These are phyloP conservation scores for Rhamnella rubrinervis DNA, from an alignment of 331 rosid species.

Conservation along the genomic window DNA sequence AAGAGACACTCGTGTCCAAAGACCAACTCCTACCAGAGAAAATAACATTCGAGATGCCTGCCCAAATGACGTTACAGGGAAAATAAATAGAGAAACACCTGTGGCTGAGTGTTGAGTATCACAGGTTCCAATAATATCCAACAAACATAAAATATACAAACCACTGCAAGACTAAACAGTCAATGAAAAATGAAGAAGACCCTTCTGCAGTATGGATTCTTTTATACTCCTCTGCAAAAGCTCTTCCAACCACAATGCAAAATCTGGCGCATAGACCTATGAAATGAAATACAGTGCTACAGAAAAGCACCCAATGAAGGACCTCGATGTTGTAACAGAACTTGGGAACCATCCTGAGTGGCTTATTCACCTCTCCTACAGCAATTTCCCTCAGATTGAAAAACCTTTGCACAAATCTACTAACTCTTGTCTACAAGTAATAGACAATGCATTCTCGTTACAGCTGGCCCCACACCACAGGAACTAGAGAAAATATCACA, in stretches of 20 bases:
- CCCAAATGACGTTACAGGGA: constrained; percentile 19
- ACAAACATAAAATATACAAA: constrained; percentile 35
- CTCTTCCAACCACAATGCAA: constrained; percentile 21
- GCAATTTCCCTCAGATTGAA: constrained; percentile 25
- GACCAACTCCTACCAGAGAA: constrained; percentile 17
- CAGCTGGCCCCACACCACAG: constrained; percentile 16
- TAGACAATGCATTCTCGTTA: constrained; percentile 16
- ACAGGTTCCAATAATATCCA: constrained; percentile 32
- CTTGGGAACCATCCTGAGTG: constrained; percentile 11
- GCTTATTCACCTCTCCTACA: constrained; percentile 8
- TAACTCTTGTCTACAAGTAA: constrained; percentile 15
- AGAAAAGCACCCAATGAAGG: constrained; percentile 7
- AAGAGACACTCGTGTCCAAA: neutral
- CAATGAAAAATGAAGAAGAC: constrained; percentile 21
- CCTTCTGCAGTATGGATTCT: constrained; percentile 18
- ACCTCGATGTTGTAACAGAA: constrained; percentile 7
- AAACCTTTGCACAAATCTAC: neutral
- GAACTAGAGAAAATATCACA: constrained; percentile 16
- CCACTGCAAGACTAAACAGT: constrained; percentile 30
- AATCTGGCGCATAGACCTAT: constrained; percentile 9
- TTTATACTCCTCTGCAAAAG: constrained; percentile 12
- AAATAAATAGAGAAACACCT: constrained; percentile 10
- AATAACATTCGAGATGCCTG: constrained; percentile 16
- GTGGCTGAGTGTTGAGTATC: constrained; percentile 22
- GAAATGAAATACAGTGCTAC: neutral